A percentile compares a stretch with the other conserved stretches of the same genome.
These are phyloP conservation scores for Knoxia roxburghii DNA, from an alignment of 257 asterid species.

Conservation along the genomic window DNA sequence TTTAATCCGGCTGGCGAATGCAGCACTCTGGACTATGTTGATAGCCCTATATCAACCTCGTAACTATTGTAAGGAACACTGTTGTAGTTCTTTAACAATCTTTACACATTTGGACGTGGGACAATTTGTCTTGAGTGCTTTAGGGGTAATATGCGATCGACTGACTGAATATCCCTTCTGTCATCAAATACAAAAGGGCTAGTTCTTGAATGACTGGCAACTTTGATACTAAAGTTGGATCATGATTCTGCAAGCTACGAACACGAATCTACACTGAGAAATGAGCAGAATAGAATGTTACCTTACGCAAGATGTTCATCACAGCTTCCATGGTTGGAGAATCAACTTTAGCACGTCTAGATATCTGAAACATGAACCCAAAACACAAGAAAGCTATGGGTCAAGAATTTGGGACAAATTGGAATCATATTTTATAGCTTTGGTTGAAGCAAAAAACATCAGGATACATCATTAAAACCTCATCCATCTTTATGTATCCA, in stretches of 20 bases:
- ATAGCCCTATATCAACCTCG: background rate
- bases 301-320: slow-evolving; percentile 56
- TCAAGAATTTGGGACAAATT: background rate
- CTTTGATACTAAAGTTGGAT: background rate
- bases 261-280: background rate
- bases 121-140: slow-evolving; percentile 85
- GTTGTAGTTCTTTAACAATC: slow-evolving; percentile 52
- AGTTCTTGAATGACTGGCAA: background rate
- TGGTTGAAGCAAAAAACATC: background rate
- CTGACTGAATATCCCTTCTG: slow-evolving; percentile 71
- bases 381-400: slow-evolving; percentile 7
- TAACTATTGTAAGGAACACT: slow-evolving; percentile 8
- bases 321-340: slow-evolving; percentile 50
- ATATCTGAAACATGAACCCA: slow-evolving; percentile 42
- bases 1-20: background rate
- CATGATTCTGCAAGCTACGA: background rate
- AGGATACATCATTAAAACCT: slow-evolving; percentile 42
- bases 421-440: background rate
- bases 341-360: slow-evolving; percentile 76
- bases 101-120: slow-evolving; percentile 66
- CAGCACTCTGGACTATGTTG: background rate
- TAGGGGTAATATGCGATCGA: slow-evolving; percentile 68
- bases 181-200: background rate
- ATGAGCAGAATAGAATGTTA: slow-evolving; percentile 14
- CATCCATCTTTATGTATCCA: slow-evolving; percentile 72